Percentiles rank a stretch among this genome's conserved stretches.
Conservation (phyloP, 225 moss, liverwort and hornwort genomes). For the Bryum argenteum region DNA sequence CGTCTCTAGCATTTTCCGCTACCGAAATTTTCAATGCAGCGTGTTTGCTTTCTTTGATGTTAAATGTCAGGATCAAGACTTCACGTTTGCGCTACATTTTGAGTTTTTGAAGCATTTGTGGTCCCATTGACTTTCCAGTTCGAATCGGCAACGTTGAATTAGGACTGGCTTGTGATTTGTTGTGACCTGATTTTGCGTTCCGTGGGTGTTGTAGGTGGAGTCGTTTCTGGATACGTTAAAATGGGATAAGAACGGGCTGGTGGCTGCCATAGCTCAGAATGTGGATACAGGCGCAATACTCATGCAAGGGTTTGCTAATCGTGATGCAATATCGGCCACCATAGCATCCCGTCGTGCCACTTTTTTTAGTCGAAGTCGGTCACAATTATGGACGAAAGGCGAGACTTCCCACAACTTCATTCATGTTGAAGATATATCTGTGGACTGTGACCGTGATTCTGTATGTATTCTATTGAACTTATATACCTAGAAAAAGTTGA, state of each 20-base stretch:
- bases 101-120: neutral
- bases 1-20: too few relatives aligned
- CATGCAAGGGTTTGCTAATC: constrained; percentile 93
- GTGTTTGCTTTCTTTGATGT: too few relatives aligned
- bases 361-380: constrained; percentile 93
- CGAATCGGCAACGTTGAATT: constrained; percentile 2
- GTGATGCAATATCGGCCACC: constrained; percentile 96
- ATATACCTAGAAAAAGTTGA: neutral
- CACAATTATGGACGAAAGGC: constrained; percentile 98
- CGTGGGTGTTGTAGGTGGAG: constrained; percentile 58
- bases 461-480: constrained; percentile 50
- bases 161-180: neutral
- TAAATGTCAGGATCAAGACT: too few relatives aligned
- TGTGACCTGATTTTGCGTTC: neutral
- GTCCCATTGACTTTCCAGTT: too few relatives aligned
- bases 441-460: constrained; percentile 99
- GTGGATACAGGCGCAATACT: constrained; percentile 94
- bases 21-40: too few relatives aligned
- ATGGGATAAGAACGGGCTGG: constrained; percentile 93
- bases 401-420: constrained; percentile 96
- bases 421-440: constrained; percentile 82
- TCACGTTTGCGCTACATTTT: too few relatives aligned
- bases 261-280: constrained; percentile 89
- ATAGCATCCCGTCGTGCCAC: constrained; percentile 86
- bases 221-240: constrained; percentile 77